These are phyloP conservation scores for Toxicodendron radicans DNA, from an alignment of 345 rosid species.

Conservation along the genomic window DNA sequence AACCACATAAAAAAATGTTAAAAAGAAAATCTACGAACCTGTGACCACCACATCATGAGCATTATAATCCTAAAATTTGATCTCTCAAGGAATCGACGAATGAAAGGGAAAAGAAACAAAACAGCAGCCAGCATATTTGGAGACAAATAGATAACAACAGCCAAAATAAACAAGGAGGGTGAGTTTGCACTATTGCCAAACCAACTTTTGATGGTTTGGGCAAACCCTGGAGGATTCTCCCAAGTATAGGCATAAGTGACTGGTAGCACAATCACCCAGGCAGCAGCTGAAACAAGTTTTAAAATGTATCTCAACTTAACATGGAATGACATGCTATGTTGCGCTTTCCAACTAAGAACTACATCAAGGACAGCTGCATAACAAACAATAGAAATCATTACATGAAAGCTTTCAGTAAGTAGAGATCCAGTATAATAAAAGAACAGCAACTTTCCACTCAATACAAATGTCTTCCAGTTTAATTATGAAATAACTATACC, in stretches of 20 bases:
- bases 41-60: constrained; percentile 99
- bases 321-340: constrained; percentile 78
- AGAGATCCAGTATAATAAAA: constrained; percentile 12
- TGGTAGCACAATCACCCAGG: constrained; percentile 89
- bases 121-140: constrained; percentile 90
- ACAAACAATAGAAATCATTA: constrained; percentile 15
- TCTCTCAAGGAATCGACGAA: constrained; percentile 94
- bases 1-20: not conserved
- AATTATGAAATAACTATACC: not conserved
- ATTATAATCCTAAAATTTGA: constrained; percentile 82
- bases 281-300: constrained; percentile 91
- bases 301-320: constrained; percentile 94
- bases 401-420: not conserved
- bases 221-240: constrained; percentile 89
- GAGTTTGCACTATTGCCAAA: constrained; percentile 74
- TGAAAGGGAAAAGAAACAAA: constrained; percentile 85
- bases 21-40: constrained; percentile 47
- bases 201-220: constrained; percentile 91
- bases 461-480: constrained; percentile 7
- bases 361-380: constrained; percentile 91
- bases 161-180: constrained; percentile 78
- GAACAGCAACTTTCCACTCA: not conserved
- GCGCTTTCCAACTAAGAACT: constrained; percentile 91
- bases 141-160: constrained; percentile 79
- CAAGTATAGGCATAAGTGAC: constrained; percentile 93